These are phyloP conservation scores for Malassezia furfur DNA, from an alignment of 1,284 basidiomycete species.

Conservation along the genomic window DNA sequence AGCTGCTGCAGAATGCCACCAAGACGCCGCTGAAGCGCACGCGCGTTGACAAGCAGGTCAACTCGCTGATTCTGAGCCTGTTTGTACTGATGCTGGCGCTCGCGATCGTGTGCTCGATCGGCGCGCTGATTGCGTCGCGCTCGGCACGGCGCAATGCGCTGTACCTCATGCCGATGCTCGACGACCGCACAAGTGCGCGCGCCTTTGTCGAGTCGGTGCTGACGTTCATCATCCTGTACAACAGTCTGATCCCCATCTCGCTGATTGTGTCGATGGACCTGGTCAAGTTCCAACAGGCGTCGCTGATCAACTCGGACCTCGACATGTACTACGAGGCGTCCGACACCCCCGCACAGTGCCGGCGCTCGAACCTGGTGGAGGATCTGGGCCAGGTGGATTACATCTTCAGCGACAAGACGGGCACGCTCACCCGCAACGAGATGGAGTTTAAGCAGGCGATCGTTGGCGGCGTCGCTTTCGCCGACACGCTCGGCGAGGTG, in stretches of 20 bases:
- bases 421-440: slow-evolving; percentile 86
- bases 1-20: slow-evolving; percentile 85
- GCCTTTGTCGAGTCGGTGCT: slow-evolving; percentile 66
- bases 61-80: slow-evolving; percentile 90
- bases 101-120: slow-evolving; percentile 82
- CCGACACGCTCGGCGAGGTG: slow-evolving; percentile 57
- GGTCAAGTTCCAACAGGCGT: slow-evolving; percentile 95
- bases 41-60: slow-evolving; percentile 90
- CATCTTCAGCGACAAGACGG: slow-evolving; percentile 97
- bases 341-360: slow-evolving; percentile 90
- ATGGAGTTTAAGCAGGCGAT: slow-evolving; percentile 95
- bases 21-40: slow-evolving; percentile 91
- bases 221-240: slow-evolving; percentile 97
- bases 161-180: slow-evolving; percentile 36
- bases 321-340: slow-evolving; percentile 74
- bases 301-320: slow-evolving; percentile 84
- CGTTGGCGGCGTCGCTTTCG: slow-evolving; percentile 78
- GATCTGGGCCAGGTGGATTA: slow-evolving; percentile 98
- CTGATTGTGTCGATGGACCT: slow-evolving; percentile 99
- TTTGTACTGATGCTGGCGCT: slow-evolving; percentile 78
- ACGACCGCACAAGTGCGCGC: slow-evolving; percentile 39
- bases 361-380: slow-evolving; percentile 92
- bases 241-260: slow-evolving; percentile 97
- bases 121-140: slow-evolving; percentile 61
- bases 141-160: slow-evolving; percentile 31